Conservation (phyloP, 257 asterid genomes). For the Cinchona pubescens region DNA sequence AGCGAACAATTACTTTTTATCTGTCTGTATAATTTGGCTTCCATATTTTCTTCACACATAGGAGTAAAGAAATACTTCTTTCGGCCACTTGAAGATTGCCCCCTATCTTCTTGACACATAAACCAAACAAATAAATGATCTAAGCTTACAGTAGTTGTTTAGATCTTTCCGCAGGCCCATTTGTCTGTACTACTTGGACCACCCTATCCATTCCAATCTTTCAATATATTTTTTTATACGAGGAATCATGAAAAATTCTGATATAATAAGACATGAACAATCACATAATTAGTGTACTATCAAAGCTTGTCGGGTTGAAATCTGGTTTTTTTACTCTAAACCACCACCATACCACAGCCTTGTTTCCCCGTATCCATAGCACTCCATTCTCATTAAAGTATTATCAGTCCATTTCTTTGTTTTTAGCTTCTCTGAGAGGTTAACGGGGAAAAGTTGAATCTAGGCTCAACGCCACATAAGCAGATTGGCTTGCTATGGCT, state of each 20-base stretch:
- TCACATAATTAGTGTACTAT: not conserved
- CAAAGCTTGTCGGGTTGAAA: not conserved
- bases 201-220: conserved; percentile 40
- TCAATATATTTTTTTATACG: not conserved
- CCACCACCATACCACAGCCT: not conserved
- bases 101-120: conserved; percentile 61
- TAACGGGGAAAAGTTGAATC: not conserved
- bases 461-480: not conserved
- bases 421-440: not conserved
- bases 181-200: conserved; percentile 40
- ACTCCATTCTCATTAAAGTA: not conserved
- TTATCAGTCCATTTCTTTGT: not conserved
- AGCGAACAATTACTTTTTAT: conserved; percentile 28
- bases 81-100: conserved; percentile 57
- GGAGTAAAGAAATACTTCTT: conserved; percentile 28
- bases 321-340: not conserved
- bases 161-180: conserved; percentile 44
- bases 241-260: not conserved
- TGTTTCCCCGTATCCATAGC: not conserved
- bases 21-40: conserved; percentile 36
- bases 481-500: too few relatives aligned
- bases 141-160: conserved; percentile 29
- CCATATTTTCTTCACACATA: conserved; percentile 4
- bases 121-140: conserved; percentile 65
- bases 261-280: not conserved